A percentile compares a stretch with the other conserved stretches of the same genome.
phyloP scores from a whole-genome alignment of 768 basidiomycete genomes.

The Macrolepiota dolichaula region DNA sequence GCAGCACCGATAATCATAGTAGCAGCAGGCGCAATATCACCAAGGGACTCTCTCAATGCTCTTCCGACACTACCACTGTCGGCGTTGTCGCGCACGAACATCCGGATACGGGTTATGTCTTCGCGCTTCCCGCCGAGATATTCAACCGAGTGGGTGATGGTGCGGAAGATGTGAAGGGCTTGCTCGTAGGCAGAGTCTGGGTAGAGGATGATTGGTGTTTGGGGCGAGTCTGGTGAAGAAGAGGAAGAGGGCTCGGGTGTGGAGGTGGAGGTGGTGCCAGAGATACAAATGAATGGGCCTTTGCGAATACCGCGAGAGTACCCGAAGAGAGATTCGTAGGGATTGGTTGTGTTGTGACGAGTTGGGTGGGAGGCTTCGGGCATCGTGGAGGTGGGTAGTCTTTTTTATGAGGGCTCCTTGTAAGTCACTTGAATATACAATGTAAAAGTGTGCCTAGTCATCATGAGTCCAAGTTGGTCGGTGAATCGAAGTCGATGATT shows the following conservation, averaged over 20 bases:
- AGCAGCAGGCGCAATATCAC: constrained; percentile 41
- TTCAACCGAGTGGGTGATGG: constrained; percentile 41
- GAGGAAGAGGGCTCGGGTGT: not conserved
- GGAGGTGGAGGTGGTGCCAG: constrained; percentile 44
- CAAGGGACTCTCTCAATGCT: constrained; percentile 41
- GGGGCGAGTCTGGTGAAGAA: not conserved
- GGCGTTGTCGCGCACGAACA: constrained; percentile 43
- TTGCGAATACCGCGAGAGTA: constrained; percentile 50
- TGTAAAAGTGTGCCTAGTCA: not conserved
- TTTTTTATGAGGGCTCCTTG: too few species aligned
- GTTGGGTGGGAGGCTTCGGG: constrained; percentile 3
- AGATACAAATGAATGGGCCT: constrained; percentile 51
- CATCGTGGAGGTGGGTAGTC: constrained; percentile 14
- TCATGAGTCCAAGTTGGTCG: not conserved
- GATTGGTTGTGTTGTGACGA: constrained; percentile 36
- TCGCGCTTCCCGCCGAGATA: constrained; percentile 37
- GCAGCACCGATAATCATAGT: constrained; percentile 49
- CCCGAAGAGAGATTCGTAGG: constrained; percentile 48
- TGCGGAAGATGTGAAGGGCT: constrained; percentile 37
- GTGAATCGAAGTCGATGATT: not conserved
- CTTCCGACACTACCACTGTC: constrained; percentile 34
- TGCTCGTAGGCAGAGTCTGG: constrained; percentile 45
- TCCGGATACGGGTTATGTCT: constrained; percentile 45
- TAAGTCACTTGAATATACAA: not conserved
- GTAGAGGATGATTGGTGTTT: constrained; percentile 25